Base-by-base conservation (phyloP, 768 basidiomycete species). In the Goffeauzyma gilvescens region DNA sequence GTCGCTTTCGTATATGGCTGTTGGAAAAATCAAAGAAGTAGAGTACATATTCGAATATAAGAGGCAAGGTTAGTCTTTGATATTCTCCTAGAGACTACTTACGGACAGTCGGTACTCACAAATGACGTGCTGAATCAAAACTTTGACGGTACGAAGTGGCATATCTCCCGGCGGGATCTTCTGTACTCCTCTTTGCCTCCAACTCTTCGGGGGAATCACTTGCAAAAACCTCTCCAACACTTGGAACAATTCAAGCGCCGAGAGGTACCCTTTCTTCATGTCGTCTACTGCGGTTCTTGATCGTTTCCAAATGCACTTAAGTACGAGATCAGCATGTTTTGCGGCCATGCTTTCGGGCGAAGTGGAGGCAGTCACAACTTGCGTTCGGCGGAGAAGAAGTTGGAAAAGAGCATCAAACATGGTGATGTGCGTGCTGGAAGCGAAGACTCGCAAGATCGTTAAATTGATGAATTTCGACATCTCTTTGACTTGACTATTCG, bases 281-380 rank as follows among this genome's bases (percentile, higher is more conserved):
- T 89, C 85, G 56, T 87, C 82, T 5, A 86, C 86, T 36, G 95
- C 84, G 50, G 84, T 89, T 50, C 89, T 73, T 5, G 86, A 86
- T 43, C 96, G 67, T 66, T 98, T 98, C 93, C 93, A 96, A 21
- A 98, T 75, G 64, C 93, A 98, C 68, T 95, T 90, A 45, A 87
- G 65, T 14, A 85, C 84, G 17, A 96, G 72, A 61, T 95, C 89
- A 2, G 86, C 84, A 15, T 95, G 81, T 53, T 81, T 81, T 0
- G 81, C 73, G 53, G 83, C 81, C 78, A 2, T 84, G 79, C 31
- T 86, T 78, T 1, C 73, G 64, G 20, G 73, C 57, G 15, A 79
- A 79, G 12, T 44, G 31, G n/a, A 45, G 31, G 6, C 27, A 12
- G 21, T 50, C 43, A 45, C 58, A 55, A 48, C 55, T 48, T 15